A percentile compares a stretch with the other conserved stretches of the same genome.
These are phyloP conservation scores for Nemania sp. DNA, from an alignment of 2,329 filamentous ascomycete species.

Conservation along the genomic window DNA sequence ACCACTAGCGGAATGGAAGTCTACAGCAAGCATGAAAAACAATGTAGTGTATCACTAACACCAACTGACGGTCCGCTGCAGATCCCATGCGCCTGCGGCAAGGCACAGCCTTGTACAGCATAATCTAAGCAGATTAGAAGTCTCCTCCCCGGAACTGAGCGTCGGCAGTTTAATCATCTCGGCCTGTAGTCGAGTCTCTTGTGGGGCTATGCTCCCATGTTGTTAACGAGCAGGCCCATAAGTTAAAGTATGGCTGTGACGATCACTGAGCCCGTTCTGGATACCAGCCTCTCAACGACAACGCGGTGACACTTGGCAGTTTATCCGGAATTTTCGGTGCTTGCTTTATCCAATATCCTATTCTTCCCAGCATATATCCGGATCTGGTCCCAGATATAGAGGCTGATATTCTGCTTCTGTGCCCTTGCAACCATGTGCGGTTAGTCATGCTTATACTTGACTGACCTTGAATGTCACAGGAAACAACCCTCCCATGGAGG, in stretches of 20 bases:
- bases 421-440: background rate
- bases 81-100: constrained; percentile 1
- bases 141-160: constrained; percentile 9
- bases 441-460: background rate
- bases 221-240: background rate
- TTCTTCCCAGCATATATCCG: constrained; percentile 22
- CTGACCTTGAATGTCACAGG: background rate
- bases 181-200: background rate
- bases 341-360: constrained; percentile 23
- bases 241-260: background rate
- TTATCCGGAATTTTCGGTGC: constrained; percentile 19
- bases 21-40: background rate
- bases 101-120: constrained; percentile 5
- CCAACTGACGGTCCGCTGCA: constrained; percentile 1
- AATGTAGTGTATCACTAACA: background rate
- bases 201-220: background rate
- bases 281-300: background rate
- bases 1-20: constrained; percentile 1
- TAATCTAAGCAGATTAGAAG: constrained; percentile 23
- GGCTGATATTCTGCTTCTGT: constrained; percentile 11
- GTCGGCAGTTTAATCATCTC: constrained; percentile 19
- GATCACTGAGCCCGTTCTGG: background rate
- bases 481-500: too few relatives aligned
- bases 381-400: constrained; percentile 1
- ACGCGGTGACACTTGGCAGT: constrained; percentile 9